phyloP scores from a whole-genome alignment of 1,284 basidiomycete genomes.

The Ceraceosorus guamensis region DNA sequence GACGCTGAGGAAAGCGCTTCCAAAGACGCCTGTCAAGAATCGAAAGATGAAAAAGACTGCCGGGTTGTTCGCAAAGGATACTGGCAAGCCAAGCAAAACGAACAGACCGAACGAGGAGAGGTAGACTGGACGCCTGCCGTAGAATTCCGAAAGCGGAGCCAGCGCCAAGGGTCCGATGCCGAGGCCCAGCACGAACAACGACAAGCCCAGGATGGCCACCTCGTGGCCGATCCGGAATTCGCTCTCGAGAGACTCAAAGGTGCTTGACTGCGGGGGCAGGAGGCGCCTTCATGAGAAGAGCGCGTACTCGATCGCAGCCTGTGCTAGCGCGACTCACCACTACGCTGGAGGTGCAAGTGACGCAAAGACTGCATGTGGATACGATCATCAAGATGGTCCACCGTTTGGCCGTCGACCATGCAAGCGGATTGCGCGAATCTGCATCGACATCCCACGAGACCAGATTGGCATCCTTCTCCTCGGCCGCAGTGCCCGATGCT shows the following conservation, averaged over 20 bases:
- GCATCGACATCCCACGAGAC: constrained; percentile 14
- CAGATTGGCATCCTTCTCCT: constrained; percentile 16
- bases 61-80: constrained; percentile 60
- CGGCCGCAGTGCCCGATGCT: neutral
- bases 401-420: constrained; percentile 18
- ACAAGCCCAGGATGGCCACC: constrained; percentile 67
- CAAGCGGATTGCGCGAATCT: constrained; percentile 26
- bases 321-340: constrained; percentile 3
- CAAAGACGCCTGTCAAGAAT: constrained; percentile 58
- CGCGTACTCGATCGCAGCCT: too few species aligned
- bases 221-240: constrained; percentile 60
- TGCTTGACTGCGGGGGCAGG: constrained; percentile 3
- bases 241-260: constrained; percentile 57
- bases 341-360: constrained; percentile 30
- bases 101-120: constrained; percentile 23
- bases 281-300: too few species aligned
- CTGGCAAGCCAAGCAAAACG: constrained; percentile 57
- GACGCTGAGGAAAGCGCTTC: constrained; percentile 69
- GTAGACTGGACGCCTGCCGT: constrained; percentile 51
- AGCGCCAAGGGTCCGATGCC: constrained; percentile 48
- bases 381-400: constrained; percentile 19
- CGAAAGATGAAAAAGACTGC: constrained; percentile 63
- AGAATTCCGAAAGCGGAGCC: constrained; percentile 57
- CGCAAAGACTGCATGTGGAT: constrained; percentile 21
- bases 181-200: constrained; percentile 58